Base-by-base conservation (phyloP, 2,329 filamentous ascomycete species). In the Clathrospora elynae region DNA sequence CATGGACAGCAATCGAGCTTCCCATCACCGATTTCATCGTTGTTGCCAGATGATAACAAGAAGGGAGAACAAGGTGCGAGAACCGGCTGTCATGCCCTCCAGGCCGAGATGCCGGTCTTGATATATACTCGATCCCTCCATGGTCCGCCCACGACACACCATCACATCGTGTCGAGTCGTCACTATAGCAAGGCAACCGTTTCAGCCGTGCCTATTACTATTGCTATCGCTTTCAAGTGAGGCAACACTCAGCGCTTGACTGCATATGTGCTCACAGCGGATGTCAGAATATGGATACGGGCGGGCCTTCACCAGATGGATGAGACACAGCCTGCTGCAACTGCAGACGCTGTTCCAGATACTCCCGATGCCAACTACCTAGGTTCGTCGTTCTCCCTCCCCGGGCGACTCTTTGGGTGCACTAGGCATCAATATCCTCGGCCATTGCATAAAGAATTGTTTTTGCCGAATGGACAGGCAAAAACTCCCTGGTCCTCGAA, bases 171-270 rank as follows among this genome's bases (percentile, higher is more conserved):
- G 20, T 34, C 43, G 35, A 46, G 43, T 47, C 50, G 45, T 51
- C 34, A 24, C 23, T 12, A 13, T 32, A 44, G 35, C 48, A 51
- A 61, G 57, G 55, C 57, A 59, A 42, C 55, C 39, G 44, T 45
- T 46, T 52, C 53, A 54, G 53, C 52, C 24, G 34, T 28, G 29
- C 29, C n/a, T 42, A 28, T 30, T 49, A 18, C 51, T 46, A 52
- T 42, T 42, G 20, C 30, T 36, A 46, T 41, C 41, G 14, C 11
- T 32, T n/a, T 22, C 24, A 26, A 35, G 14, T 35, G 34, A 46
- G 13, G 33, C 46, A 35, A 77, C 74, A 46, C 13, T 25, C 11
- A 38, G 39, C 41, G 38, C 42, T 38, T 49, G 17, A 20, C 23
- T 19, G n/a, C 24, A 16, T 34, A 8, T 19, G 37, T 5, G 7